Evolutionary conservation across 1,284 basidiomycete species (phyloP).

Genomic region (Hypsizygus ulmarius): DNA sequence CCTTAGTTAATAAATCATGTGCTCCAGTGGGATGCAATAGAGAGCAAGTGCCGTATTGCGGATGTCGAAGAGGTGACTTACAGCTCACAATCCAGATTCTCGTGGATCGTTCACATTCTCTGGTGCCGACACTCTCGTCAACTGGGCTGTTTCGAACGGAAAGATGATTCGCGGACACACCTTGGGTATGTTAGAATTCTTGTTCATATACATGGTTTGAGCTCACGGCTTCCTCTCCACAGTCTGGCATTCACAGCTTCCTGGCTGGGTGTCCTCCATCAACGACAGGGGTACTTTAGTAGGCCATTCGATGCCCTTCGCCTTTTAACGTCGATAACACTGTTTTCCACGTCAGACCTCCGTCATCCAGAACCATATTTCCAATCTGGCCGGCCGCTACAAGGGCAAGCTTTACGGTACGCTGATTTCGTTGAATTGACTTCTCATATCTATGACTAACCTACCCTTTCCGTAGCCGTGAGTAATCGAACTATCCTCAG

Average conservation of each 20-base stretch:
- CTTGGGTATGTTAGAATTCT: conserved; percentile 18
- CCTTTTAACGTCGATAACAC: background rate
- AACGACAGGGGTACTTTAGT: conserved; percentile 21
- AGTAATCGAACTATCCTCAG: conserved; percentile 1
- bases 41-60: conserved; percentile 15
- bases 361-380: conserved; percentile 36
- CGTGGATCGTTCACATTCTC: conserved; percentile 24
- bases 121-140: conserved; percentile 26
- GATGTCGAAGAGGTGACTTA: background rate
- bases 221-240: background rate
- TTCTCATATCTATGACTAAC: background rate
- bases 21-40: conserved; percentile 26
- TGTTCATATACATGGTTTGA: background rate
- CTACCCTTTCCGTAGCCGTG: conserved; percentile 17
- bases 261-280: conserved; percentile 26
- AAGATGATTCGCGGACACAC: conserved; percentile 31
- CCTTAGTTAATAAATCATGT: background rate
- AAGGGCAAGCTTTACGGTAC: conserved; percentile 33
- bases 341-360: conserved; percentile 18
- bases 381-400: conserved; percentile 35
- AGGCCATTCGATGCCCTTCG: background rate
- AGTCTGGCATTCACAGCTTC: conserved; percentile 31
- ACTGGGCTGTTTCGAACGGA: conserved; percentile 28
- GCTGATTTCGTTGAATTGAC: background rate
- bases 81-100: conserved; percentile 11